phyloP scores from a whole-genome alignment of 257 asterid species.

The Fraxinus excelsior region DNA sequence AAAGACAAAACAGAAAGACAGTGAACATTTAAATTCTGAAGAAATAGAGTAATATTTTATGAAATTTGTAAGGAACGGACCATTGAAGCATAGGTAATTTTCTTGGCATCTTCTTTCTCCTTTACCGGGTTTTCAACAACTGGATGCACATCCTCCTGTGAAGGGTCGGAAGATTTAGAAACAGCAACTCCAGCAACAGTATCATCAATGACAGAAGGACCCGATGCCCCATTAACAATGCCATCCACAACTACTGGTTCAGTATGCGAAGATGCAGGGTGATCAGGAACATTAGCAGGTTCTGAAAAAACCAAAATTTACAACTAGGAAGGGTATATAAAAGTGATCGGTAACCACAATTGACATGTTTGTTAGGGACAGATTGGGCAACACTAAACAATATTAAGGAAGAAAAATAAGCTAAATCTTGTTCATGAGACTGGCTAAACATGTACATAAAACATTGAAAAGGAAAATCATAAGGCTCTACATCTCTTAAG shows the following conservation, averaged over 20 bases:
- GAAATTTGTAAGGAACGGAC: slow-evolving; percentile 29
- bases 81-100: slow-evolving; percentile 61
- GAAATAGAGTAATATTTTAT: neutral
- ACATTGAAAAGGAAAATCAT: neutral
- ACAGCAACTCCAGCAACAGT: slow-evolving; percentile 17
- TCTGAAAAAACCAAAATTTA: slow-evolving; percentile 18
- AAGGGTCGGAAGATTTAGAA: slow-evolving; percentile 20
- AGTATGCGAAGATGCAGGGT: slow-evolving; percentile 11
- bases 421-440: neutral
- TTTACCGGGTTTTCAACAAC: slow-evolving; percentile 9
- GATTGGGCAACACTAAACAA: neutral
- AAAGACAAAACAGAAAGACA: slow-evolving; percentile 10
- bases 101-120: slow-evolving; percentile 26
- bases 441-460: neutral
- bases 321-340: neutral
- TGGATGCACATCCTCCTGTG: neutral
- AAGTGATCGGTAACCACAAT: neutral
- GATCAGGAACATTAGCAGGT: neutral
- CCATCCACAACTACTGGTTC: slow-evolving; percentile 21
- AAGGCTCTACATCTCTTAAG: neutral
- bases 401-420: neutral
- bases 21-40: neutral
- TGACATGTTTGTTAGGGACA: neutral
- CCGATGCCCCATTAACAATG: slow-evolving; percentile 18
- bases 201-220: slow-evolving; percentile 2